These are phyloP conservation scores for Cercospora beticola DNA, from an alignment of 2,329 filamentous ascomycete species.

Conservation along the genomic window DNA sequence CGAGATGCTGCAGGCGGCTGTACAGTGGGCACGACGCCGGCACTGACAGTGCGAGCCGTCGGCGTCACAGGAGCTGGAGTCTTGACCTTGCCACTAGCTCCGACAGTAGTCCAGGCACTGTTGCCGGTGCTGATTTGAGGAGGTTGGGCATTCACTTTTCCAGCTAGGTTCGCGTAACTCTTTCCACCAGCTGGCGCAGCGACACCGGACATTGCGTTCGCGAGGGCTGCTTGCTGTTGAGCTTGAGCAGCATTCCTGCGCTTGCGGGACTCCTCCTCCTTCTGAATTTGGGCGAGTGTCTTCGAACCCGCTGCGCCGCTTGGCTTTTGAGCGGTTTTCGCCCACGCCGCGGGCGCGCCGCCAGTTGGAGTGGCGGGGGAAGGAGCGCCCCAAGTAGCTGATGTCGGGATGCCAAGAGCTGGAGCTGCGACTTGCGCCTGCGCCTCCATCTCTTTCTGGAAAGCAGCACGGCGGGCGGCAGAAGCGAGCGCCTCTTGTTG, in stretches of 20 bases:
- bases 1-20: conserved; percentile 35
- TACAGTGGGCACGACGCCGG: conserved; percentile 40
- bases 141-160: conserved; percentile 60
- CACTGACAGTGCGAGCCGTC: conserved; percentile 49
- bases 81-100: conserved; percentile 89
- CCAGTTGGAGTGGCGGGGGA: conserved; percentile 61
- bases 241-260: conserved; percentile 62
- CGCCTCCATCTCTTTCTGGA: conserved; percentile 74
- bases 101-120: conserved; percentile 89
- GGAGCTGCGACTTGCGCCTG: conserved; percentile 54
- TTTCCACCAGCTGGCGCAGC: conserved; percentile 61
- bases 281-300: conserved; percentile 92
- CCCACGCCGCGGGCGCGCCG: conserved; percentile 58
- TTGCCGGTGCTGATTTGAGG: conserved; percentile 46
- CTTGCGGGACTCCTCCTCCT: conserved; percentile 90
- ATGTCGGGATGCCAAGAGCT: conserved; percentile 76
- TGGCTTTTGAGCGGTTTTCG: conserved; percentile 61
- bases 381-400: conserved; percentile 85
- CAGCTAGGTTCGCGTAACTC: conserved; percentile 90
- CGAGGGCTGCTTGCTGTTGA: conserved; percentile 44
- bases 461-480: conserved; percentile 70
- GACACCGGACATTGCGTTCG: conserved; percentile 44
- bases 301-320: conserved; percentile 63
- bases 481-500: conserved; percentile 80
- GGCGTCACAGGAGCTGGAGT: conserved; percentile 57